Percentiles rank a stretch among this genome's conserved stretches.
These are phyloP conservation scores for Dysphania ambrosioides DNA, from an alignment of 148 eudicot species.

Conservation along the genomic window DNA sequence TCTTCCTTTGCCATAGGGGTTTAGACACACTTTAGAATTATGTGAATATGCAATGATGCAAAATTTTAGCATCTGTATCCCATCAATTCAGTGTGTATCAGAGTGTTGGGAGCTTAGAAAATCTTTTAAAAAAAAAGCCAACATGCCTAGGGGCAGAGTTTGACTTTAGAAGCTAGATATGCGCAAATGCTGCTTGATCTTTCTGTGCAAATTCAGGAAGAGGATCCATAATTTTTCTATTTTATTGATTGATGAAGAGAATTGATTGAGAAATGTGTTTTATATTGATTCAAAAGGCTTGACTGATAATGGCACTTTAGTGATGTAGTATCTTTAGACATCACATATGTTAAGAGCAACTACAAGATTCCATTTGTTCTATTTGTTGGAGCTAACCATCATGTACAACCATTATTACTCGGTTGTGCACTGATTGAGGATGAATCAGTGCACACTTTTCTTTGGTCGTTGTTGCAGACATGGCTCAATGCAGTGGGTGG, in stretches of 20 bases:
- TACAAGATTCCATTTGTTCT: constrained; percentile 55
- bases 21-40: constrained; percentile 48
- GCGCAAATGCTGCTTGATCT: constrained; percentile 50
- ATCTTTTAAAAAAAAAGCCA: constrained; percentile 40
- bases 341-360: constrained; percentile 46
- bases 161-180: constrained; percentile 58
- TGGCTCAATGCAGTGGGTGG: constrained; percentile 65
- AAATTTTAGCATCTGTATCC: constrained; percentile 46
- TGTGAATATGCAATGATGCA: constrained; percentile 45
- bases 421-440: constrained; percentile 61
- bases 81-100: constrained; percentile 52
- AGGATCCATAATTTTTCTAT: constrained; percentile 57
- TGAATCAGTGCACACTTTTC: constrained; percentile 46
- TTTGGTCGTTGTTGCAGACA: constrained; percentile 58
- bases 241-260: constrained; percentile 63
- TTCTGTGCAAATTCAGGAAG: constrained; percentile 65
- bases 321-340: constrained; percentile 60
- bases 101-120: constrained; percentile 41
- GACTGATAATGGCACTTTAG: constrained; percentile 51
- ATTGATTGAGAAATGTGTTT: constrained; percentile 56
- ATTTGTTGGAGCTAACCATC: constrained; percentile 63
- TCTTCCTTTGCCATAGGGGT: constrained; percentile 58
- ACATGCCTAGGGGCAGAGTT: constrained; percentile 46
- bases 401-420: constrained; percentile 57
- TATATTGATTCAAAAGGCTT: constrained; percentile 67